A percentile compares a stretch with the other conserved stretches of the same genome.
These are phyloP conservation scores for Colletotrichum plurivorum DNA, from an alignment of 2,329 filamentous ascomycete species.

Conservation along the genomic window DNA sequence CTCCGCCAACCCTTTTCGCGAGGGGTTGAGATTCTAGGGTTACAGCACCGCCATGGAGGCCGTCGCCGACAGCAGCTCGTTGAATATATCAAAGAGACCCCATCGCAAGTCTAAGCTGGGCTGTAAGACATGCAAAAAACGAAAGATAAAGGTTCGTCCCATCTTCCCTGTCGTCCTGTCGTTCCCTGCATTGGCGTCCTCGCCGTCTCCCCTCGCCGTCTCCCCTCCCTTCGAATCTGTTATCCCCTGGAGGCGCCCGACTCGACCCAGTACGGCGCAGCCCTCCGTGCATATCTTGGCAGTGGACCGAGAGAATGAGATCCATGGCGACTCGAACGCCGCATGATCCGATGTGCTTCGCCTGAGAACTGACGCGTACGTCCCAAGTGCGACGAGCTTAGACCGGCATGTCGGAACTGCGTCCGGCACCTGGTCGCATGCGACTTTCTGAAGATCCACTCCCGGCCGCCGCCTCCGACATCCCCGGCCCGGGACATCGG, in stretches of 20 bases:
- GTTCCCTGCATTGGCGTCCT: neutral
- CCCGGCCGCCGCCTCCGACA: neutral
- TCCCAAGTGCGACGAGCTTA: constrained; percentile 47
- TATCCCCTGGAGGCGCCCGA: neutral
- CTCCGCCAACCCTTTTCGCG: too few species aligned
- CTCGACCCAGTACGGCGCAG: neutral
- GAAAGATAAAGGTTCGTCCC: constrained; percentile 61
- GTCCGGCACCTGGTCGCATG: constrained; percentile 45
- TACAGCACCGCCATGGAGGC: constrained; percentile 4
- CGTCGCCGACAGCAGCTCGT: neutral
- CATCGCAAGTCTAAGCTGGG: constrained; percentile 69
- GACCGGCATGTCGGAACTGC: constrained; percentile 46
- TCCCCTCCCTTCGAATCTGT: neutral
- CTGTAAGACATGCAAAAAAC: constrained; percentile 68
- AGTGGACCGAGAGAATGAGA: too few species aligned
- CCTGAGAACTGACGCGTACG: neutral
- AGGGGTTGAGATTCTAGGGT: too few species aligned
- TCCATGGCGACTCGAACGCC: too few species aligned
- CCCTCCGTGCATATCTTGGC: too few species aligned
- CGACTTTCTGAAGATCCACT: constrained; percentile 42
- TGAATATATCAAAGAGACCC: constrained; percentile 58
- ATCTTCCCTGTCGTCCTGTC: neutral
- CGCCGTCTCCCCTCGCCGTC: neutral
- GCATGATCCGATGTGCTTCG: neutral
- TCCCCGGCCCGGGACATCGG: neutral